Evolutionary conservation across 2,329 filamentous ascomycete genomes (phyloP), one percentile per base, ranked within the genome.

Genomic region (Moelleriella libera): DNA sequence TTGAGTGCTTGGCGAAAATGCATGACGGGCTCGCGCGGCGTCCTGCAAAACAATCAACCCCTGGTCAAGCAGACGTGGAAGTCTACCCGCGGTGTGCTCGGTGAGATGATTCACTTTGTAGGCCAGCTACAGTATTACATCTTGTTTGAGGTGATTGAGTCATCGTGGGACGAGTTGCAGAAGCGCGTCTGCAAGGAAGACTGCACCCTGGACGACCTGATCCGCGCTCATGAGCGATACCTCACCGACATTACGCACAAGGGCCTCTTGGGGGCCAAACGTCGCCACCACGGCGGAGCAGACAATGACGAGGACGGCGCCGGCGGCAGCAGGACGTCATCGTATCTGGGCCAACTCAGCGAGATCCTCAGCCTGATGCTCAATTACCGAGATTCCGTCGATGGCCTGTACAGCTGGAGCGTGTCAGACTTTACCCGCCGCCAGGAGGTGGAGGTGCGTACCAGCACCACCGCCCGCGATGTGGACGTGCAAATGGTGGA

Each of bases 91-190:
- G 92, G 89, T 49, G 82, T 83, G 14, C 80, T 97, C 39, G 89
- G 90, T 10, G 94, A 98, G 65, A 98, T 98, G 92, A 87, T 97
- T 12, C 94, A 98, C 63, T 97, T 98, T 60, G 83, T 97, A 58
- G 88, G 88, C 53, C 92, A 98, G 65, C 75, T 98, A 11, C 92
- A 98, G 64, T 96, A 97, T 68, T 98, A 98, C 63, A 96, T 98
- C 55, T 74, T 98, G 8, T 98, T 97, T 59, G 92, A 98, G 64
- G 92, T 98, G 55, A 97, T 98, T 56, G 92, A 98, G 64, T 84
- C 86, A 37, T 92, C 87, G 45, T 98, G 92, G 94, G 85, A 86
- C 51, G 84, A 90, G 59, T 75, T 98, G 2, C 86, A 96, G 63
- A 76, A 79, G 30, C 83, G 85, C 32, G 83, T 97, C 51, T 80